Evolutionary conservation across 2,329 filamentous ascomycete species (phyloP).

Genomic region (Fusarium sp.): DNA sequence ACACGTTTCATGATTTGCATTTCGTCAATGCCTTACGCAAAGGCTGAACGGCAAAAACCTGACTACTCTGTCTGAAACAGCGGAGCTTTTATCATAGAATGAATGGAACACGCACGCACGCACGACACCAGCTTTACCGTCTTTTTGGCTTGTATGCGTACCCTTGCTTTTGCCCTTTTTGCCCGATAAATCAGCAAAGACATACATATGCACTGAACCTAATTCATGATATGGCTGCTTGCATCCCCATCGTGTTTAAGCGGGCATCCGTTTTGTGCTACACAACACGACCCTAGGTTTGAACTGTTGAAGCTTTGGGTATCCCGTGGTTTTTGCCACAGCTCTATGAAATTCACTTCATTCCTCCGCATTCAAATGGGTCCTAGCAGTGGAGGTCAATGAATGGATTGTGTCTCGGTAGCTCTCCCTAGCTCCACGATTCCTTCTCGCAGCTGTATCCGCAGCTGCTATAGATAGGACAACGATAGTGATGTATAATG

Average conservation of each 20-base stretch:
- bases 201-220: constrained; percentile 30
- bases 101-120: not conserved
- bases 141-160: constrained; percentile 15
- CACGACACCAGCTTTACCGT: constrained; percentile 18
- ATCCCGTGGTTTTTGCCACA: constrained; percentile 22
- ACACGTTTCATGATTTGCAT: constrained; percentile 43
- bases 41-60: constrained; percentile 10
- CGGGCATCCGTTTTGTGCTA: constrained; percentile 22
- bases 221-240: constrained; percentile 29
- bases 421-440: constrained; percentile 9
- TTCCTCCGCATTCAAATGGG: constrained; percentile 15
- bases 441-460: not conserved
- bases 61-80: constrained; percentile 45
- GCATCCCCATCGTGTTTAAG: constrained; percentile 30
- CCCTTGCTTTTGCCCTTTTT: constrained; percentile 15
- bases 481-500: not conserved
- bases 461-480: too few relatives aligned
- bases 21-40: constrained; percentile 40
- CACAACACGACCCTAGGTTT: not conserved
- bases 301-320: not conserved
- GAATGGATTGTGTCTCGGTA: constrained; percentile 14
- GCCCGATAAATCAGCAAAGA: not conserved
- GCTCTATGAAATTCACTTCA: constrained; percentile 18
- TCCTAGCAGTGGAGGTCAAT: not conserved
- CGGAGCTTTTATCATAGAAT: constrained; percentile 28